Evolutionary conservation across 352 stramenopile genomes (phyloP), one percentile per base, ranked within the genome.

Genomic region (Phytophthora podocarpi): DNA sequence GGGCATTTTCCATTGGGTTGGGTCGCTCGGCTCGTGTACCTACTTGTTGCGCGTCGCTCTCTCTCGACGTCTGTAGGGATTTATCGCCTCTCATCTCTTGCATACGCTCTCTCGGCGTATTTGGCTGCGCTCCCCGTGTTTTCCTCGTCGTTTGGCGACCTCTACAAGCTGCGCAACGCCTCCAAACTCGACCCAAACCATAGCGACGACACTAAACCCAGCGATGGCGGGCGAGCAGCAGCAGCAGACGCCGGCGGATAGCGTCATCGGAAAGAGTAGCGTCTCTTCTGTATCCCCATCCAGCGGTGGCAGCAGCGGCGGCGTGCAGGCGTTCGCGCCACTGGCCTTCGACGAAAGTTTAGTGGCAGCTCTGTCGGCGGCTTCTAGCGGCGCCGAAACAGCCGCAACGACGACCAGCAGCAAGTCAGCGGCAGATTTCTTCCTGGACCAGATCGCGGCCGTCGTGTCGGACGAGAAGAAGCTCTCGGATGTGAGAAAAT

Each of bases 381-480:
- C 43, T 27, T 41, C 42, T 5, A 59, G 20, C 36, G 30, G 10
- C 2, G 16, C 50, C 6, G 56, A 57, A 21, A 46, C 45, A 10
- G 30, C 27, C 4, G 32, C 32, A n/a, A 58, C 40, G 5, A 36
- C 39, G 20, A 62, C 40, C 12, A 56, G 45, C 41, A 69, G 18
- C 43, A 76, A 74, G 37, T 73, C 59, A n/a, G 61, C 65, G 15
- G 64, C 69, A 24, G 67, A 73, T 55, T 90, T 90, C 49, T 90
- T 90, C 47, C 74, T 91, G 30, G 80, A 91, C 53, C 82, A 91
- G 60, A 87, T 91, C 27, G 76, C 82, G 6, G 76, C 81, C 21
- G 75, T 82, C 2, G 80, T 91, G 13, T 76, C 72, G 9, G 82
- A 91, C 59, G 82, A 90, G 54, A 89, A 90, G 59, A 91, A 91